A percentile compares a stretch with the other conserved stretches of the same genome.
Evolutionary conservation across 2,329 filamentous ascomycete genomes (phyloP).

Genomic region (Alternaria solani): DNA sequence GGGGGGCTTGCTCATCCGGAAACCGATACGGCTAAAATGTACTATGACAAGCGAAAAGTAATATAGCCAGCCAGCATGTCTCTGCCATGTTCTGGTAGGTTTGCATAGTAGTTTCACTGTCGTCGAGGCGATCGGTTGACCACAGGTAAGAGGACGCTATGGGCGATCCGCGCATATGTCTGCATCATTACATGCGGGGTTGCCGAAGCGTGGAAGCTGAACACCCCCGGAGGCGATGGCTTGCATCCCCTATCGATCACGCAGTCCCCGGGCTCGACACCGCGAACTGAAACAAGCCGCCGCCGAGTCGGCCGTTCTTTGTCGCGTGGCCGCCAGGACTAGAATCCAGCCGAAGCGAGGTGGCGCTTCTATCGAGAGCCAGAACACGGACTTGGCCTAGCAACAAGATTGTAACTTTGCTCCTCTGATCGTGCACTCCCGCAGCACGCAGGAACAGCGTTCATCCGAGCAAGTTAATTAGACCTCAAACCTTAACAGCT

Average conservation of each 20-base stretch:
- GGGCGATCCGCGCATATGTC: neutral
- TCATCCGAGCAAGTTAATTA: neutral
- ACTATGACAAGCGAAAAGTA: constrained; percentile 6
- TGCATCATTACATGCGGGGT: constrained; percentile 4
- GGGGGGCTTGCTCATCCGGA: constrained; percentile 2
- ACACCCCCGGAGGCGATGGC: neutral
- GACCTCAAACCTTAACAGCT: neutral
- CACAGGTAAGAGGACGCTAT: neutral
- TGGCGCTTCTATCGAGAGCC: constrained; percentile 11
- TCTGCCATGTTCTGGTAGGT: neutral
- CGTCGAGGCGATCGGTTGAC: constrained; percentile 2
- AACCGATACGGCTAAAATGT: neutral
- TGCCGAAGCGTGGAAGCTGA: constrained; percentile 7
- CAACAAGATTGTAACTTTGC: neutral
- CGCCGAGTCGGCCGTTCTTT: constrained; percentile 10
- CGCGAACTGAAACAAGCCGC: constrained; percentile 18
- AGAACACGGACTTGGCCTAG: constrained; percentile 7
- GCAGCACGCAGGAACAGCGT: neutral
- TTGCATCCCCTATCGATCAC: constrained; percentile 12
- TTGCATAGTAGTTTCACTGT: neutral
- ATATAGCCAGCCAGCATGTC: neutral
- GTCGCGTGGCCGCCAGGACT: constrained; percentile 8
- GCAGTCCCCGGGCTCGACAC: constrained; percentile 5
- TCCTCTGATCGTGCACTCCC: neutral
- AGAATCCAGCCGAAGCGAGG: constrained; percentile 10